Evolutionary conservation across 345 rosid species (phyloP).

Genomic region (Ceriops zippeliana): DNA sequence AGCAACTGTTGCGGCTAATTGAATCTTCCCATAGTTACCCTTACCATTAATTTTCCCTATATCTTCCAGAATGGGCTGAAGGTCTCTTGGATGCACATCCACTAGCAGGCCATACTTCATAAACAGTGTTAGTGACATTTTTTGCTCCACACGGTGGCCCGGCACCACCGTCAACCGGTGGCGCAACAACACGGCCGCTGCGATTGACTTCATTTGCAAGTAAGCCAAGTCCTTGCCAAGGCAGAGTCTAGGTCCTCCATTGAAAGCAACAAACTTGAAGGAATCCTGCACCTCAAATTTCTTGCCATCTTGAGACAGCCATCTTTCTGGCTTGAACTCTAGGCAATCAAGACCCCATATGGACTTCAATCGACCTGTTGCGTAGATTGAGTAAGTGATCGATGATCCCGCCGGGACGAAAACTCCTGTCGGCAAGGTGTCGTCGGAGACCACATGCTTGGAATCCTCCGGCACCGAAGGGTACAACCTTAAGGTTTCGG

Average conservation of each 20-base stretch:
- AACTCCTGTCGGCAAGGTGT: slow-evolving; percentile 32
- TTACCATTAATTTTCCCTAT: neutral
- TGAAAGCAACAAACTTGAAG: slow-evolving; percentile 37
- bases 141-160: slow-evolving; percentile 49
- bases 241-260: slow-evolving; percentile 53
- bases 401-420: slow-evolving; percentile 43
- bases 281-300: slow-evolving; percentile 25
- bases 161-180: slow-evolving; percentile 38
- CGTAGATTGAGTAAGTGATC: slow-evolving; percentile 42
- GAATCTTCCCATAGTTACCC: neutral
- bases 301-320: slow-evolving; percentile 31
- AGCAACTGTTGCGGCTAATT: neutral
- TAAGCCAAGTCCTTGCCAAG: slow-evolving; percentile 48
- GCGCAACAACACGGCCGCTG: slow-evolving; percentile 35
- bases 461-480: slow-evolving; percentile 52
- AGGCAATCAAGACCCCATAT: slow-evolving; percentile 49
- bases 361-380: slow-evolving; percentile 35
- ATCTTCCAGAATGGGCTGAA: slow-evolving; percentile 27
- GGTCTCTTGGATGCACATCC: slow-evolving; percentile 36
- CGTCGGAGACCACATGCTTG: slow-evolving; percentile 42
- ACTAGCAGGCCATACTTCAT: slow-evolving; percentile 46
- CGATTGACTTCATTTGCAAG: slow-evolving; percentile 46
- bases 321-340: slow-evolving; percentile 46
- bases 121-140: slow-evolving; percentile 50
- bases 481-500: slow-evolving; percentile 47